A percentile compares a stretch with the other conserved stretches of the same genome.
These are phyloP conservation scores for Mesotaenium endlicherianum DNA, from an alignment of 139 green algal genomes.

Conservation along the genomic window DNA sequence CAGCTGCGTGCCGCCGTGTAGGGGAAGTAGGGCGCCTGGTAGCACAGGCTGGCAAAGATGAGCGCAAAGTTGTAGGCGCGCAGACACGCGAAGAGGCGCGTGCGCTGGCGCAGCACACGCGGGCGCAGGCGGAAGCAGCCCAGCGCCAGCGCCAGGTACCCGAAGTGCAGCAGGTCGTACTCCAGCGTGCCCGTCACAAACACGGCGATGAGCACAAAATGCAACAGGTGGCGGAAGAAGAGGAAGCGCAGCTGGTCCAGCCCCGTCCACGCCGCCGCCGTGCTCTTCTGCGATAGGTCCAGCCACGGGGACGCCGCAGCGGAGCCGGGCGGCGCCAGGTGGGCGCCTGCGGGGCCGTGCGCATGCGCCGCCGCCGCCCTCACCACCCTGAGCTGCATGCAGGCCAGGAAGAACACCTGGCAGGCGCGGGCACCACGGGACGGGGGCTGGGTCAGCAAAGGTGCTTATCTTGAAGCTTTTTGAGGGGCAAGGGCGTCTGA, in stretches of 20 bases:
- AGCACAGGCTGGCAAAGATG: constrained; percentile 26
- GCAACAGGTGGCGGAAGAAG: constrained; percentile 36
- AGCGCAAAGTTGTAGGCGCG: constrained; percentile 43
- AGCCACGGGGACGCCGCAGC: not conserved
- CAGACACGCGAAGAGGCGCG: constrained; percentile 2
- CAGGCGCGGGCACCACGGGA: too few relatives aligned
- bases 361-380: not conserved
- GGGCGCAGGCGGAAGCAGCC: constrained; percentile 9
- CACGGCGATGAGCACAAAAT: constrained; percentile 35
- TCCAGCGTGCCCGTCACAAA: constrained; percentile 40
- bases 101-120: not conserved
- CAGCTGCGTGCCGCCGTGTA: not conserved
- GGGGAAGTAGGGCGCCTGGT: constrained; percentile 38
- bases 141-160: constrained; percentile 37
- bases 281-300: not conserved
- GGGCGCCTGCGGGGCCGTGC: too few relatives aligned
- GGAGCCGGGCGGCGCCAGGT: not conserved
- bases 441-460: too few relatives aligned
- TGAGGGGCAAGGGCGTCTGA: not conserved
- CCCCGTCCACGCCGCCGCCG: not conserved
- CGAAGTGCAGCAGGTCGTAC: constrained; percentile 46
- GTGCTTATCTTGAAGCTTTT: not conserved
- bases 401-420: not conserved
- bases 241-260: constrained; percentile 41
- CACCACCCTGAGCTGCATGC: not conserved